These are phyloP conservation scores for Trametes hirsuta DNA, from an alignment of 1,284 basidiomycete genomes.

Conservation along the genomic window DNA sequence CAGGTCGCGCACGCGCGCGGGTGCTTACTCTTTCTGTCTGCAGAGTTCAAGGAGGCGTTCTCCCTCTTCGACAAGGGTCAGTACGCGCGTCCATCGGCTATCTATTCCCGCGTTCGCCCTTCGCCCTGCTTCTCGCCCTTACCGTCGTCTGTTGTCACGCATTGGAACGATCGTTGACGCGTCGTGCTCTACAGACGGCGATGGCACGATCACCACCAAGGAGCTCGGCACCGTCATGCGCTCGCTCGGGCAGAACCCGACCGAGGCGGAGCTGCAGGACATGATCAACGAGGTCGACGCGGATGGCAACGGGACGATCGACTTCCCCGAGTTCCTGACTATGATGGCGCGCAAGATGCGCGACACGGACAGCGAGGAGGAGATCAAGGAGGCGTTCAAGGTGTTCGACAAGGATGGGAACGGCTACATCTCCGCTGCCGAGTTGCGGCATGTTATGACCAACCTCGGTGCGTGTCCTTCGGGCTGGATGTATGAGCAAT, in stretches of 20 bases:
- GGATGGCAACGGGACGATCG: conserved; percentile 87
- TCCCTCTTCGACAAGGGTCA: conserved; percentile 91
- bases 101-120: conserved; percentile 9
- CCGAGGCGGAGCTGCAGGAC: conserved; percentile 93
- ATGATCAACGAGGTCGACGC: conserved; percentile 95
- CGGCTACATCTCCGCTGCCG: conserved; percentile 79
- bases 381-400: conserved; percentile 81
- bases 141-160: conserved; percentile 27
- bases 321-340: conserved; percentile 93
- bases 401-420: conserved; percentile 87
- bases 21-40: conserved; percentile 14
- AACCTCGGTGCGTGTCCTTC: conserved; percentile 72
- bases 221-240: conserved; percentile 98
- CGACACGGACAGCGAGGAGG: conserved; percentile 85
- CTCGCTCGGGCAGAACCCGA: conserved; percentile 95
- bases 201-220: conserved; percentile 95
- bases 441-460: conserved; percentile 92
- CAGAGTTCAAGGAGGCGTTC: conserved; percentile 91
- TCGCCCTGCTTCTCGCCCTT: neutral
- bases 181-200: conserved; percentile 68
- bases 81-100: conserved; percentile 30
- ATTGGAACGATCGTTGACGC: conserved; percentile 1
- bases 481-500: neutral
- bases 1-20: conserved; percentile 20
- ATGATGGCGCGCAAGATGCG: conserved; percentile 98